Evolutionary conservation across 805 yeast species (phyloP).

Genomic region (Priceomyces medius): DNA sequence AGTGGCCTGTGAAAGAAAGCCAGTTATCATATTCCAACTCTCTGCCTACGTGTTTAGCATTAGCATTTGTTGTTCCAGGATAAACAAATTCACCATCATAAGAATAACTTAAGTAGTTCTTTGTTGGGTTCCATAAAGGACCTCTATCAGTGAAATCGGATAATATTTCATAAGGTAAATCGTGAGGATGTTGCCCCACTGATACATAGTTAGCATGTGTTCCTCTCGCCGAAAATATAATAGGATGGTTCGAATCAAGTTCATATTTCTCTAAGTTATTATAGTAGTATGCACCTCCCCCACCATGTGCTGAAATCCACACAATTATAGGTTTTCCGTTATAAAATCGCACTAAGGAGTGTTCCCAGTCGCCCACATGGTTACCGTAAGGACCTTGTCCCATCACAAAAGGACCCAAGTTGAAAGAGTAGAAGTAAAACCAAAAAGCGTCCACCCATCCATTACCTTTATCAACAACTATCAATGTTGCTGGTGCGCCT

Average conservation of each 20-base stretch:
- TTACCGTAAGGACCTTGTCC: constrained; percentile 97
- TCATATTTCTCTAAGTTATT: constrained; percentile 69
- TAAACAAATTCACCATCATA: constrained; percentile 57
- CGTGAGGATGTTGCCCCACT: constrained; percentile 96
- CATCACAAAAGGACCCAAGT: constrained; percentile 95
- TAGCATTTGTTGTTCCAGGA: constrained; percentile 40
- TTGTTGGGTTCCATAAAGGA: constrained; percentile 89
- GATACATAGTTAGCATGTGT: constrained; percentile 96
- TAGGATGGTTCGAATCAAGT: constrained; percentile 51
- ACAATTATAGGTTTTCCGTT: constrained; percentile 77
- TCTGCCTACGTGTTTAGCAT: constrained; percentile 49
- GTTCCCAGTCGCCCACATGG: constrained; percentile 99
- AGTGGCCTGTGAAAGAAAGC: constrained; percentile 77
- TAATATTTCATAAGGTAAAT: constrained; percentile 85
- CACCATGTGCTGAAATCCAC: constrained; percentile 99
- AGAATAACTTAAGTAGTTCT: constrained; percentile 78
- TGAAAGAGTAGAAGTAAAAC: constrained; percentile 94
- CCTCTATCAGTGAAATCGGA: constrained; percentile 96
- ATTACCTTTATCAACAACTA: constrained; percentile 89
- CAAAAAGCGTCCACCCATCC: constrained; percentile 95
- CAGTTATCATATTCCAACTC: constrained; percentile 64
- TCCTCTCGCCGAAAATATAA: constrained; percentile 88
- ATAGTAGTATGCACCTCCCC: constrained; percentile 86
- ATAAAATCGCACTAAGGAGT: constrained; percentile 79
- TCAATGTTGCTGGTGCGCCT: constrained; percentile 75